Percentiles rank a stretch among this genome's conserved stretches.
Evolutionary conservation across 2,329 filamentous ascomycete genomes (phyloP).

Genomic region (Seiridium unicorne): DNA sequence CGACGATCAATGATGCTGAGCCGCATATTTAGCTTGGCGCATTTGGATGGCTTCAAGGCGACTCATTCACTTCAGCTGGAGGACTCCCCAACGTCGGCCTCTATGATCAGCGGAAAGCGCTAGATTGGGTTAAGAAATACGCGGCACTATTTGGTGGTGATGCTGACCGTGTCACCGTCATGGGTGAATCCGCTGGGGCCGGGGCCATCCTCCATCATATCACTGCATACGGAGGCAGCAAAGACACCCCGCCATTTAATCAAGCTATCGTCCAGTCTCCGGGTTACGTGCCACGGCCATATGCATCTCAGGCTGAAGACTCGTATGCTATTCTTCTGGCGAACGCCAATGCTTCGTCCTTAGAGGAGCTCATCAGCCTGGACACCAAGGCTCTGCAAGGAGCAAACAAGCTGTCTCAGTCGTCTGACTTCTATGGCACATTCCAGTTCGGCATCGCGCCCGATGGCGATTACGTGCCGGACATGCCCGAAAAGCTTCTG

Average conservation of each 20-base stretch:
- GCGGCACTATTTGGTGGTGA: constrained; percentile 25
- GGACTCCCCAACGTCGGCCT: constrained; percentile 29
- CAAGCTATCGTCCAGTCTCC: constrained; percentile 5
- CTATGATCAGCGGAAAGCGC: constrained; percentile 42
- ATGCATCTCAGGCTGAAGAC: background rate
- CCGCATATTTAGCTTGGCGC: constrained; percentile 1
- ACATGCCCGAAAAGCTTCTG: constrained; percentile 5
- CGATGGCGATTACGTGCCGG: constrained; percentile 1
- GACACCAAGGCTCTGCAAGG: background rate
- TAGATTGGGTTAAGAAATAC: constrained; percentile 44
- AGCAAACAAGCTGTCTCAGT: constrained; percentile 5
- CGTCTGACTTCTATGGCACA: constrained; percentile 1
- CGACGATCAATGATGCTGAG: too few species aligned
- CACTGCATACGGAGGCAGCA: background rate
- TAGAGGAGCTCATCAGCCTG: background rate
- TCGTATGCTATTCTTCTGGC: background rate
- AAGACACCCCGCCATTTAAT: background rate
- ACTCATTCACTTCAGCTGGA: background rate
- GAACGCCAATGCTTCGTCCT: background rate
- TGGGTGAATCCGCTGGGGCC: constrained; percentile 39
- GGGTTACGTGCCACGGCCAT: background rate
- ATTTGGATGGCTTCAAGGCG: constrained; percentile 5
- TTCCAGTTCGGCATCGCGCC: constrained; percentile 6
- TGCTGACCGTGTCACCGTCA: constrained; percentile 31
- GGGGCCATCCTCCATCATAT: constrained; percentile 4